Percentiles rank a stretch among this genome's conserved stretches.
These are phyloP conservation scores for Tuber melanosporum DNA, from an alignment of 495 filamentous ascomycete genomes.

Conservation along the genomic window DNA sequence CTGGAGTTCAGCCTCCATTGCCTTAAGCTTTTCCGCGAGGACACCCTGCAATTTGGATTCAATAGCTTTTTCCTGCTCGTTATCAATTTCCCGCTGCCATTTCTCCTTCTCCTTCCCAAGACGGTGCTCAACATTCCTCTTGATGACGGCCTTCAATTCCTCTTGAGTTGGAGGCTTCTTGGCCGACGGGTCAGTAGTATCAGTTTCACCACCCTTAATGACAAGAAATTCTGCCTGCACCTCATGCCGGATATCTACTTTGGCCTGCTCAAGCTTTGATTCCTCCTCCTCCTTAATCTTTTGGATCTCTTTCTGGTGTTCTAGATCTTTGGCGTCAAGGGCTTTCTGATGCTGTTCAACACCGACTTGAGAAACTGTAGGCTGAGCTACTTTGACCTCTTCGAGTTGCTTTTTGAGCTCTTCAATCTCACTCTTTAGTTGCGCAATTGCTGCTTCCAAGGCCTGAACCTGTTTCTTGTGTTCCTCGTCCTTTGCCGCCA, in stretches of 20 bases:
- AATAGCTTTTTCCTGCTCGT: conserved; percentile 44
- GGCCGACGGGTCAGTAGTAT: conserved; percentile 26
- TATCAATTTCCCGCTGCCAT: conserved; percentile 38
- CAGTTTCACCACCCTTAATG: conserved; percentile 5
- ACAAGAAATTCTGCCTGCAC: conserved; percentile 34
- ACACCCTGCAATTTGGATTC: conserved; percentile 28
- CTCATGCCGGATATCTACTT: conserved; percentile 23
- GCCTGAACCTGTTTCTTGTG: conserved; percentile 31
- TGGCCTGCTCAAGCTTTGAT: conserved; percentile 29
- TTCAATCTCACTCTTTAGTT: conserved; percentile 31
- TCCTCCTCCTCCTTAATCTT: conserved; percentile 32
- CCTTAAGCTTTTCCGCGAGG: conserved; percentile 39
- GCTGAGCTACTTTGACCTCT: conserved; percentile 1
- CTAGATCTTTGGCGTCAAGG: conserved; percentile 31
- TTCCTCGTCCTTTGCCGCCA: conserved; percentile 22
- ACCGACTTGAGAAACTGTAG: conserved; percentile 2
- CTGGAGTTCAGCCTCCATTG: conserved; percentile 45
- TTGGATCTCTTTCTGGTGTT: conserved; percentile 34
- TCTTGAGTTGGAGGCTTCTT: conserved; percentile 32
- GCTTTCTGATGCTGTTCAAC: conserved; percentile 16
- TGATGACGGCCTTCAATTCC: conserved; percentile 39
- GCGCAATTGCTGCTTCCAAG: conserved; percentile 30
- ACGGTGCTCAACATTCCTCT: conserved; percentile 41
- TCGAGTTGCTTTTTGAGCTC: conserved; percentile 25
- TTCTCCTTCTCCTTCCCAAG: conserved; percentile 36